Conservation (phyloP, 805 yeast genomes). For the Monosporozyma servazzii region DNA sequence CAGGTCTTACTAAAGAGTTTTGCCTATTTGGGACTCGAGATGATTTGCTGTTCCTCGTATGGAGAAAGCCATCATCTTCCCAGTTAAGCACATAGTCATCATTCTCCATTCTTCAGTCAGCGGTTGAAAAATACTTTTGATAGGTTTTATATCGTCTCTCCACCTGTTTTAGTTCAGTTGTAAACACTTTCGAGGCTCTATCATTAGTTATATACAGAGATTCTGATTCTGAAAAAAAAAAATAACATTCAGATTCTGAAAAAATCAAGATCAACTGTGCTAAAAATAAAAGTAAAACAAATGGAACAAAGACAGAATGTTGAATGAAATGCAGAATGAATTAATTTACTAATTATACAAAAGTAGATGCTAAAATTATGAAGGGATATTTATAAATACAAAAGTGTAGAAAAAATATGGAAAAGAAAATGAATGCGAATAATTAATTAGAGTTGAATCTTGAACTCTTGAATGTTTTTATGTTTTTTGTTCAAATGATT, state of each 20-base stretch:
- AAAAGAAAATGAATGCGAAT: background rate
- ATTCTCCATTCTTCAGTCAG: constrained; percentile 1
- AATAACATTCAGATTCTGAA: background rate
- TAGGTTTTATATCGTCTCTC: background rate
- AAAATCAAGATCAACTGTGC: background rate
- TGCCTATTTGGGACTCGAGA: constrained; percentile 22
- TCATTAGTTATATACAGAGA: background rate
- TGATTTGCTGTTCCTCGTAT: constrained; percentile 12
- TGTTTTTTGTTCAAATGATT: background rate
- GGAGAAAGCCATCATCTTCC: constrained; percentile 30
- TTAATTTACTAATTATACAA: background rate
- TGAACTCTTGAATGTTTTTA: background rate
- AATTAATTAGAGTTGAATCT: background rate
- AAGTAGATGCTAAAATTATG: background rate
- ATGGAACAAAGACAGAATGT: background rate
- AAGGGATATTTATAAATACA: background rate
- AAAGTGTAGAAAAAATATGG: background rate
- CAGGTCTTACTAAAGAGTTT: constrained; percentile 74
- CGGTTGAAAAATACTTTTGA: background rate
- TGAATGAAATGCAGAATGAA: background rate
- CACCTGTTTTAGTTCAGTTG: background rate
- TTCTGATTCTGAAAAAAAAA: background rate
- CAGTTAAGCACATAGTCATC: constrained; percentile 8
- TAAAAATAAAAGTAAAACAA: background rate
- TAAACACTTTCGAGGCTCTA: background rate